Evolutionary conservation across 805 yeast species (phyloP), one percentile per base, ranked within the genome.

Genomic region (Candida nitratophila): DNA sequence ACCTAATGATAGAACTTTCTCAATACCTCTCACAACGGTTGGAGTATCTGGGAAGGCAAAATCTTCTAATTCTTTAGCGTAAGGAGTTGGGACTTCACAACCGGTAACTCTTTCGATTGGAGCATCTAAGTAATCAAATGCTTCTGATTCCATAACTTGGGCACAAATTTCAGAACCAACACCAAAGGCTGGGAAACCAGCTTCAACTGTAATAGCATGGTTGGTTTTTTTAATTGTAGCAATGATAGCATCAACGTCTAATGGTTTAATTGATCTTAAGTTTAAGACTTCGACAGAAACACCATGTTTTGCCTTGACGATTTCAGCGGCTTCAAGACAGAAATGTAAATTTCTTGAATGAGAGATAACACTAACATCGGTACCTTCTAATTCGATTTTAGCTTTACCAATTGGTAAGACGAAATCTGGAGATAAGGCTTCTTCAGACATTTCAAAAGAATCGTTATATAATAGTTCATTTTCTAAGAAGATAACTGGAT

Each of bases 61-160:
- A 73, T 86, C 95, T 80, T 93, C 99, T 65, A 93, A 79, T 72
- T 84, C 90, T 69, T 81, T 79, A 57, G 96, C 96, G 65, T 93
- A 93, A 53, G 99, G 99, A 56, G 99, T 93, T 69, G 99, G 99
- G 29, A 90, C 97, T 74, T 93, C 99, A 64, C 98, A 95, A 68
- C 99, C 99, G 47, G 99, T 93, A 60, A 90, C 91, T 77, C 99
- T 88, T 74, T 84, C 95, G 54, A 93, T 87, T 57, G 99, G 99
- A 49, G 98, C 95, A 70, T 93, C 99, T 63, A 93, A 79, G 79
- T 89, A 87, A 71, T 93, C 99, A 55, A 93, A 93, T 43, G 96
- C 98, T 70, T 90, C 97, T 47, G 95, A 81, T 74, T 93, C 99
- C 96, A 93, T 89, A 64, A 93, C 76, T 71, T 89, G 96, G 50